Percentiles rank a stretch among this genome's conserved stretches.
Evolutionary conservation across 371 early-diverging fungal genomes (phyloP).

Genomic region (Mucor irregularis): DNA sequence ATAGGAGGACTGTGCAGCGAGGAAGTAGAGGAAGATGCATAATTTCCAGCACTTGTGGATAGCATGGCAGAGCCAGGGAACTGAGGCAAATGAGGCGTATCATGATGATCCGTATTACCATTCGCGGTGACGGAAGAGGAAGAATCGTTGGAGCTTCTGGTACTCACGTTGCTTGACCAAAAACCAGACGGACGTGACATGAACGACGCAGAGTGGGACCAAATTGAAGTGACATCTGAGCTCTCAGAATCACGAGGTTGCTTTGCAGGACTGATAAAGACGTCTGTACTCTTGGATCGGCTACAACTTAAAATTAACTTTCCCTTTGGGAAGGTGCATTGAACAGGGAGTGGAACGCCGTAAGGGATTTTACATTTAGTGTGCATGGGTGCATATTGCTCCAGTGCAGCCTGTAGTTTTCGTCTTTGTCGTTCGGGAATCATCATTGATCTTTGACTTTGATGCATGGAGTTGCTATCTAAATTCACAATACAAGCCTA

Average conservation of each 20-base stretch:
- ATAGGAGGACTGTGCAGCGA: slow-evolving; percentile 28
- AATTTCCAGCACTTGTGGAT: slow-evolving; percentile 30
- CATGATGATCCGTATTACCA: slow-evolving; percentile 2
- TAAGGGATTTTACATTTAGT: slow-evolving; percentile 43
- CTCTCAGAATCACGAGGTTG: slow-evolving; percentile 30
- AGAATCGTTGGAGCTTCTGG: slow-evolving; percentile 37
- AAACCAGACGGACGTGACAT: slow-evolving; percentile 32
- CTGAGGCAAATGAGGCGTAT: slow-evolving; percentile 28
- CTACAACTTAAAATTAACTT: slow-evolving; percentile 51
- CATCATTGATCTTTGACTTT: slow-evolving; percentile 35
- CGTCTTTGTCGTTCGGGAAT: slow-evolving; percentile 57
- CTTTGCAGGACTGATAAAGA: slow-evolving; percentile 29
- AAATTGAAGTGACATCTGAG: slow-evolving; percentile 28
- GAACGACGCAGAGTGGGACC: slow-evolving; percentile 30
- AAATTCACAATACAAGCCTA: slow-evolving; percentile 61
- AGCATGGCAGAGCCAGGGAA: slow-evolving; percentile 40
- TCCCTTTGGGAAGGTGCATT: slow-evolving; percentile 63
- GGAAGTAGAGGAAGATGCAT: slow-evolving; percentile 26
- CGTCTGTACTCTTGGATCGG: slow-evolving; percentile 42
- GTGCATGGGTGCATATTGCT: slow-evolving; percentile 55
- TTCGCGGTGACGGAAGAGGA: slow-evolving; percentile 18
- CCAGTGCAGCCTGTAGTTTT: slow-evolving; percentile 54
- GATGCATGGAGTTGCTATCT: slow-evolving; percentile 58
- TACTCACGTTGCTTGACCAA: slow-evolving; percentile 37
- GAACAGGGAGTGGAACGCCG: slow-evolving; percentile 54